A percentile compares a stretch with the other conserved stretches of the same genome.
phyloP scores from a whole-genome alignment of 768 basidiomycete species.

The Ramaria sp. region DNA sequence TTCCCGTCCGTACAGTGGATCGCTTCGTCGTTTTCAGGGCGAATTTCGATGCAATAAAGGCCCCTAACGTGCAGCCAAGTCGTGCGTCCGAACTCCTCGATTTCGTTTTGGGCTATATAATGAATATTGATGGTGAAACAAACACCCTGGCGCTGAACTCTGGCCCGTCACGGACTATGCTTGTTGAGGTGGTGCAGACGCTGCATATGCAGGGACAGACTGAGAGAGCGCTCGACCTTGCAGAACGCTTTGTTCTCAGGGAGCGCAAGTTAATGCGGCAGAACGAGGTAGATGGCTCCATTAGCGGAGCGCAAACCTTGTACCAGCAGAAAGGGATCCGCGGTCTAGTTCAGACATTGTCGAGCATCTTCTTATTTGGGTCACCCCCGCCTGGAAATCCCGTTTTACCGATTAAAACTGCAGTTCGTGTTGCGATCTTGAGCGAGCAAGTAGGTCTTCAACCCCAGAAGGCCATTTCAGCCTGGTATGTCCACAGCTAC shows the following conservation, averaged over 20 bases:
- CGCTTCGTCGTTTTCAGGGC: conserved; percentile 32
- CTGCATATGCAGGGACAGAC: conserved; percentile 3
- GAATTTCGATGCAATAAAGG: conserved; percentile 21
- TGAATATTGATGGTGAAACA: not conserved
- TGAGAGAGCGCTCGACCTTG: conserved; percentile 19
- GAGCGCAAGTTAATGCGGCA: conserved; percentile 1
- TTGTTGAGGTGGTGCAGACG: not conserved
- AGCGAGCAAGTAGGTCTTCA: conserved; percentile 23
- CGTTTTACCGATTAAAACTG: conserved; percentile 7
- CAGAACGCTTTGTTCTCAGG: conserved; percentile 11
- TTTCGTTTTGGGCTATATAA: conserved; percentile 19
- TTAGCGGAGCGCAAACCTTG: not conserved
- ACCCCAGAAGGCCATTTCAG: conserved; percentile 24
- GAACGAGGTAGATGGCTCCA: not conserved
- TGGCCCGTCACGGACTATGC: not conserved
- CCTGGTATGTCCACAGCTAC: conserved; percentile 36
- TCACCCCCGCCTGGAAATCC: not conserved
- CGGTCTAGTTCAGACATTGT: not conserved
- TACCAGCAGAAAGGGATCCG: not conserved
- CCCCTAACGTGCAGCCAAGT: not conserved
- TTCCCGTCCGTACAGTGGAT: conserved; percentile 26
- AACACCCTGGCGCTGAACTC: not conserved
- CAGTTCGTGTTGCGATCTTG: conserved; percentile 25
- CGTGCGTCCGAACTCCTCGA: conserved; percentile 14
- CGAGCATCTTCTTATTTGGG: not conserved